These are phyloP conservation scores for Arabidopsis hybrid DNA, from an alignment of 441 rosid species.

Conservation along the genomic window DNA sequence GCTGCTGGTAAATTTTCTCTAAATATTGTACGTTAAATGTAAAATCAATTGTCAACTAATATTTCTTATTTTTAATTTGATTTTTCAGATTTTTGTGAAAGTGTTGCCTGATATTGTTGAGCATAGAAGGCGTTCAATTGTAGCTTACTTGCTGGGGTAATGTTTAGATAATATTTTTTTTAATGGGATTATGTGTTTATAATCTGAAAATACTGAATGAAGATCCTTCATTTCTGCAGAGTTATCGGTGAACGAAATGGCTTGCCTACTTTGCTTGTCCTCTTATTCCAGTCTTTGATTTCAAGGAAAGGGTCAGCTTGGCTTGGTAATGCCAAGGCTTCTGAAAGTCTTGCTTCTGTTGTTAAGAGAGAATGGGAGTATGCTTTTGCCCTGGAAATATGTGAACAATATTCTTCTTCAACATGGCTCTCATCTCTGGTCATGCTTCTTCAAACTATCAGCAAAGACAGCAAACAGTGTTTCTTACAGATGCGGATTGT, in stretches of 20 bases:
- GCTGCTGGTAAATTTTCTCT: slow-evolving; percentile 67
- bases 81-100: slow-evolving; percentile 76
- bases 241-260: slow-evolving; percentile 80
- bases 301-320: slow-evolving; percentile 60
- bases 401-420: slow-evolving; percentile 79
- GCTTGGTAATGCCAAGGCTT: slow-evolving; percentile 45
- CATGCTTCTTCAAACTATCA: slow-evolving; percentile 61
- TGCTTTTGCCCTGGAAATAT: slow-evolving; percentile 75
- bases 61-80: slow-evolving; percentile 30
- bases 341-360: slow-evolving; percentile 50
- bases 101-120: slow-evolving; percentile 84
- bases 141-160: slow-evolving; percentile 86
- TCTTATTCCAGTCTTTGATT: slow-evolving; percentile 76
- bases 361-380: slow-evolving; percentile 84
- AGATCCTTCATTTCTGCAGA: slow-evolving; percentile 54
- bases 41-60: slow-evolving; percentile 24
- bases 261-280: slow-evolving; percentile 82
- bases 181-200: slow-evolving; percentile 4
- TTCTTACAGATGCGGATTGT: slow-evolving; percentile 61
- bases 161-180: not conserved
- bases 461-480: slow-evolving; percentile 50
- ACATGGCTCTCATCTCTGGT: slow-evolving; percentile 93
- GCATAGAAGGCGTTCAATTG: slow-evolving; percentile 82
- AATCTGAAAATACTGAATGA: slow-evolving; percentile 30
- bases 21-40: slow-evolving; percentile 21